Base-by-base conservation (phyloP, 306 rosid species). In the Corylus heterophylla region DNA sequence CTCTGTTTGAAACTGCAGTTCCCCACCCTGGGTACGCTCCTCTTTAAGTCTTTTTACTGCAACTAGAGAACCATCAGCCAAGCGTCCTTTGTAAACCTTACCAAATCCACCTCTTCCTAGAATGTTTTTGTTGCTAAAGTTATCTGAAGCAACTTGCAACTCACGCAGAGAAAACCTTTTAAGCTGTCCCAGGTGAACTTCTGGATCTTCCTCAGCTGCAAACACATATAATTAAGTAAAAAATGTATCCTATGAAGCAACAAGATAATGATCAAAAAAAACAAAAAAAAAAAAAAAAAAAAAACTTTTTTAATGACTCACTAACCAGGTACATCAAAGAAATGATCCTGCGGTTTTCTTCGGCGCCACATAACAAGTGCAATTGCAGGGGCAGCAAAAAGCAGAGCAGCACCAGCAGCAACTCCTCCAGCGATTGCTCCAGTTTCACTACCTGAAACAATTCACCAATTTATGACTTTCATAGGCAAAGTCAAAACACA, bases 381-480 rank as follows among this genome's bases (percentile, higher is more conserved):
- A 83, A 96, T 88, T 82, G 98, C 97, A 83, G 98, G 97, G 74
- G 87, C 96, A 74, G 96, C 96, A 89, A 96, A 93, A 75, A 96
- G 83, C 76, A 93, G 81, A 82, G 96, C 97, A 63, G 97, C 98
- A 73, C 93, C 97, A 63, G 96, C 99, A 80, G 97, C 99, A 81
- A 93, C 99, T 83, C 98, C 99, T 79, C 97, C 99, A 70, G 98
- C 99, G 87, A 96, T 93, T 79, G 96, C 89, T 76, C 97, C 98
- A 49, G 94, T 90, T 45, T 85, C 67, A 76, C 81, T 73, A 73
- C 92, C 99, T 96, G 85, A 49, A 83, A 73, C 68, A 77, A 76
- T 25, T 70, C 17, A 71, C 51, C 75, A 54, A 47, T 69, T 63
- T 12, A 54, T 47, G 20, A 17, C 27, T n/a, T 27, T 29, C 13